Base-by-base conservation (phyloP, 352 stramenopile genomes). In the Pythium rhizo-oryzae region DNA sequence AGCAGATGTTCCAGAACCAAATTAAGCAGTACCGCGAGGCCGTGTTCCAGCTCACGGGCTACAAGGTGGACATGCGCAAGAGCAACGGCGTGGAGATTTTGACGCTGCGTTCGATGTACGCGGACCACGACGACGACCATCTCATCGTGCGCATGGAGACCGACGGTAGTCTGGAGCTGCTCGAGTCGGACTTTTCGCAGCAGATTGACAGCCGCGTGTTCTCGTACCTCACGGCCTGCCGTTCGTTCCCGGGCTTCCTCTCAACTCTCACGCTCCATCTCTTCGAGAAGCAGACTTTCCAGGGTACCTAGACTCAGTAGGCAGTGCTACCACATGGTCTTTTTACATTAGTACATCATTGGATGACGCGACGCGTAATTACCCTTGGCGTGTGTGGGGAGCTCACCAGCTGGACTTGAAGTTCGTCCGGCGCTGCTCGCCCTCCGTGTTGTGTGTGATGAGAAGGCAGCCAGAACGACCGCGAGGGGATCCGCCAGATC, bases 261-360 rank as follows among this genome's bases (percentile, higher is more conserved):
- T 85, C 85, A 28, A 94, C 80, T n/a, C 74, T 97, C 21, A 96
- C 90, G 39, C 74, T 97, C 51, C 79, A 94, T 74, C 75, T 97
- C 23, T 97, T 97, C 59, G 90, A 96, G 74, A 94, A 94, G 67
- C 85, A 96, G 68, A 97, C 91, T 0, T 96, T 96, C 65, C 87
- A 95, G 58, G 84, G 86, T 35, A 51, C 54, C n/a, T 61, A 61
- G 43, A 58, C n/a, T 58, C 51, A 58, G 51, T 58, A 58, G 28
- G 25, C n/a, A 25, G 28, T 41, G 8, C 35, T 16, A 41, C 35
- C 12, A 33, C 21, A 13, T 8, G n/a, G 25, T 35, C 50, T 59
- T 59, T 59, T 59, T 59, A 59, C 53, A 8, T 47, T 16, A n/a
- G 41, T 47, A 16, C 41, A n/a, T 47, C n/a, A 4, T 25, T 43